These are phyloP conservation scores for Paracoccidioides brasiliensis DNA, from an alignment of 2,329 filamentous ascomycete genomes.

Conservation along the genomic window DNA sequence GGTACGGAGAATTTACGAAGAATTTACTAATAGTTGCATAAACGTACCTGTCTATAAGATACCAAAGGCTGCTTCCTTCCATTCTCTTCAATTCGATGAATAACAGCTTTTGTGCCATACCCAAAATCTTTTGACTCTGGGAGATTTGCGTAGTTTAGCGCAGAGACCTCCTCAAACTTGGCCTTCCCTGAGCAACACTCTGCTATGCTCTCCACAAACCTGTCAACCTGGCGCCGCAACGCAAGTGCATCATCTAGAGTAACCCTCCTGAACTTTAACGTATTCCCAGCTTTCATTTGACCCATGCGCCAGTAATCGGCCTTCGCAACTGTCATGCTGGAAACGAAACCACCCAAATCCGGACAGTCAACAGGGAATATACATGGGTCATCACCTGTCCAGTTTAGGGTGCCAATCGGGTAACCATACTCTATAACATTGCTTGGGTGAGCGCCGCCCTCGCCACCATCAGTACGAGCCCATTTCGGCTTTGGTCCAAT, in stretches of 20 bases:
- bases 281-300: conserved; percentile 47
- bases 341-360: conserved; percentile 49
- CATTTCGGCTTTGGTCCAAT: conserved; percentile 46
- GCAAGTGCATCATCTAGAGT: conserved; percentile 41
- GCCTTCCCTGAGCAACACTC: conserved; percentile 24
- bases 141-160: conserved; percentile 18
- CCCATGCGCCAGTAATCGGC: conserved; percentile 50
- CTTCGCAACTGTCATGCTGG: conserved; percentile 42
- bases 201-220: conserved; percentile 34
- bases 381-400: conserved; percentile 48
- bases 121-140: conserved; percentile 9
- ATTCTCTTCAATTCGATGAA: conserved; percentile 24
- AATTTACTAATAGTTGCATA: neutral
- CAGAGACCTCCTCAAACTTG: conserved; percentile 21
- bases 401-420: conserved; percentile 45
- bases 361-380: conserved; percentile 48
- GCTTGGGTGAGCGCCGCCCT: conserved; percentile 49
- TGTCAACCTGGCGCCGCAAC: conserved; percentile 31
- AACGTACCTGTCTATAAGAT: conserved; percentile 28
- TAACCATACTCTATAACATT: conserved; percentile 50
- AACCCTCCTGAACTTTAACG: conserved; percentile 37
- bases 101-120: conserved; percentile 18
- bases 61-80: conserved; percentile 24
- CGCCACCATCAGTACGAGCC: conserved; percentile 47
- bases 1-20: neutral